A percentile compares a stretch with the other conserved stretches of the same genome.
These are phyloP conservation scores for Fusarium austroafricanum DNA, from an alignment of 2,329 filamentous ascomycete genomes.

Conservation along the genomic window DNA sequence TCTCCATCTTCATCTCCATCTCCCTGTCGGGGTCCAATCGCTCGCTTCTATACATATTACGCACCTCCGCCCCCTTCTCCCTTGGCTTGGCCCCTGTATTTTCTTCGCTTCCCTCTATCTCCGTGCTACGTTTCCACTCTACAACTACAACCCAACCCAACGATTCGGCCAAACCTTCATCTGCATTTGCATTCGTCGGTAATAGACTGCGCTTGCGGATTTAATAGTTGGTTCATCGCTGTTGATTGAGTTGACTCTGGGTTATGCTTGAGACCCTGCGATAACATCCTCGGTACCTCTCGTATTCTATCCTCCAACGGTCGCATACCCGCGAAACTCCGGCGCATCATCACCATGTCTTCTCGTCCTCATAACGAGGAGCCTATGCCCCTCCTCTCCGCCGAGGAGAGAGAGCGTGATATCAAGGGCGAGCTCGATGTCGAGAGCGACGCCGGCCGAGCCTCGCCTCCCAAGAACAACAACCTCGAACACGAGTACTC, in stretches of 20 bases:
- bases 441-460: constrained; percentile 47
- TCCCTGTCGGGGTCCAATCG: constrained; percentile 35
- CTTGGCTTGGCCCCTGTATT: constrained; percentile 38
- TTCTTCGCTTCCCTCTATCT: constrained; percentile 37
- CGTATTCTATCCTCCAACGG: constrained; percentile 3
- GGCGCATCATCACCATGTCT: constrained; percentile 48
- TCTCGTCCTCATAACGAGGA: constrained; percentile 50
- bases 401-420: constrained; percentile 49
- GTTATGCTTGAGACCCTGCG: constrained; percentile 25
- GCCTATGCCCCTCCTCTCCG: constrained; percentile 47
- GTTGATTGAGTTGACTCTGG: constrained; percentile 4
- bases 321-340: constrained; percentile 16
- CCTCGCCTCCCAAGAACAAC: constrained; percentile 47
- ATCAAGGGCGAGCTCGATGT: constrained; percentile 49
- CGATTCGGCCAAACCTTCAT: constrained; percentile 21
- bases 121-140: constrained; percentile 37
- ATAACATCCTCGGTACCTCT: constrained; percentile 13
- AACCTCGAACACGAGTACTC: constrained; percentile 60
- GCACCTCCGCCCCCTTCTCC: constrained; percentile 29
- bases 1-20: constrained; percentile 29
- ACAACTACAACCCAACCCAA: constrained; percentile 21
- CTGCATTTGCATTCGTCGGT: constrained; percentile 23
- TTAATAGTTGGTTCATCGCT: constrained; percentile 14
- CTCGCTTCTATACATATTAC: constrained; percentile 37
- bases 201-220: constrained; percentile 28